phyloP scores from a whole-genome alignment of 2,329 filamentous ascomycete species.

The Shiraia sp. region DNA sequence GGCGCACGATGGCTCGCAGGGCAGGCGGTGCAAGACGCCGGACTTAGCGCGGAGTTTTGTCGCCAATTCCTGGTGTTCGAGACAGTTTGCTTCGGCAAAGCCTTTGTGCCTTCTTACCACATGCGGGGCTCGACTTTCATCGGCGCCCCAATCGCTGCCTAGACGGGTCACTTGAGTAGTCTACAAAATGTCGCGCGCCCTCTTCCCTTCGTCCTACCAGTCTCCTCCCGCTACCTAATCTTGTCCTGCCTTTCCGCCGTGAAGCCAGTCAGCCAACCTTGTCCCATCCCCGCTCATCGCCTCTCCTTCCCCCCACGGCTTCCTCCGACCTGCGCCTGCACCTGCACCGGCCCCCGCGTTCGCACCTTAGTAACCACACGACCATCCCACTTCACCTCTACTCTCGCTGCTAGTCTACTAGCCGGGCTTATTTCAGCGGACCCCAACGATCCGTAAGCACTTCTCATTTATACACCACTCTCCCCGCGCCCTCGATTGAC shows the following conservation, averaged over 20 bases:
- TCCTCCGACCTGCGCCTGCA: too few species aligned
- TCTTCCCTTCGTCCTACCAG: conserved; percentile 10
- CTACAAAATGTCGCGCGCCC: conserved; percentile 16
- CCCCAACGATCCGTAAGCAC: conserved; percentile 18
- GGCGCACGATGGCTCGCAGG: conserved; percentile 23
- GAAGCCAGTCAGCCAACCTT: background rate
- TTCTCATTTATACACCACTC: too few species aligned
- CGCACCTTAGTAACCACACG: conserved; percentile 2
- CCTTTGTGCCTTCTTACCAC: background rate
- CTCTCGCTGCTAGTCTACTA: background rate
- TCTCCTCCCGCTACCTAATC: background rate
- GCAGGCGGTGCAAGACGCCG: background rate
- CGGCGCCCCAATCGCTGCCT: background rate
- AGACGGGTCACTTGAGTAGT: conserved; percentile 7
- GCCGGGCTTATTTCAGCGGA: conserved; percentile 4
- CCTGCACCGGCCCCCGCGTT: too few species aligned
- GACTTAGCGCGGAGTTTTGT: background rate
- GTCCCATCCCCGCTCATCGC: conserved; percentile 13
- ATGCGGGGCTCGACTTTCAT: background rate
- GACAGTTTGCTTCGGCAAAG: conserved; percentile 5
- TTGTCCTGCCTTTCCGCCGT: background rate
- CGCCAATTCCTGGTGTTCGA: too few species aligned
- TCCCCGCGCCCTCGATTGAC: too few species aligned
- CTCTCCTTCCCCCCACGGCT: conserved; percentile 20
- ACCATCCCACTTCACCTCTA: background rate